phyloP scores from a whole-genome alignment of 441 rosid genomes.

The Adansonia rubrostipa region DNA sequence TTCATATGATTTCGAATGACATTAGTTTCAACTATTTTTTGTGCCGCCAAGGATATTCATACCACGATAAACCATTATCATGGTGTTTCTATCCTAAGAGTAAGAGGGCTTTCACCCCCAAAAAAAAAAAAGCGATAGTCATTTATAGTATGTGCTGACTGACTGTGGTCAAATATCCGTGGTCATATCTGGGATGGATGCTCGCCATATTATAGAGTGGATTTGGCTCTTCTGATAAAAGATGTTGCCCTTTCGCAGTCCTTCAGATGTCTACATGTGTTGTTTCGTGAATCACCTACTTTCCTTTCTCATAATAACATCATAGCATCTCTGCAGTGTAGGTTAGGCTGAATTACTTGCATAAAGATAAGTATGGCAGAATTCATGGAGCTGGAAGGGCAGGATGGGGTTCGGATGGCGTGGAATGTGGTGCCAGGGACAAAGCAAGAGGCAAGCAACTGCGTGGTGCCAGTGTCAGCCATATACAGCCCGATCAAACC shows the following conservation, averaged over 20 bases:
- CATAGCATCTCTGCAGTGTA: not conserved
- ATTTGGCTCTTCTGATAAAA: no score
- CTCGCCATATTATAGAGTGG: no score
- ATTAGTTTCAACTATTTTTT: not conserved
- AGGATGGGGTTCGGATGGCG: conserved; percentile 12
- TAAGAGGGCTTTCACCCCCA: not conserved
- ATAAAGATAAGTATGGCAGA: conserved; percentile 3
- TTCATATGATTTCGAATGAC: not conserved
- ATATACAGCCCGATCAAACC: not conserved
- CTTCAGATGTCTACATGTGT: not conserved
- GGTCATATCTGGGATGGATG: no score
- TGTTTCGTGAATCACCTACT: conserved; percentile 9
- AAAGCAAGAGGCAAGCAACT: conserved; percentile 13
- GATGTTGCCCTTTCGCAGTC: no score
- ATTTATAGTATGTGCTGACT: not conserved
- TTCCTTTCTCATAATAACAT: not conserved
- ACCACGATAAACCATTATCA: no score
- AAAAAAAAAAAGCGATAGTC: not conserved
- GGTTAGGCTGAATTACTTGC: not conserved
- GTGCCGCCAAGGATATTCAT: not conserved
- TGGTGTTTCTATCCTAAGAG: no score
- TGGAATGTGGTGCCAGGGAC: conserved; percentile 9
- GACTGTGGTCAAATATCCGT: no score
- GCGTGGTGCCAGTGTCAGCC: conserved; percentile 12
- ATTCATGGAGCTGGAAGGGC: conserved; percentile 11